Evolutionary conservation across 768 basidiomycete species (phyloP).

Genomic region (Mycena belliarum): DNA sequence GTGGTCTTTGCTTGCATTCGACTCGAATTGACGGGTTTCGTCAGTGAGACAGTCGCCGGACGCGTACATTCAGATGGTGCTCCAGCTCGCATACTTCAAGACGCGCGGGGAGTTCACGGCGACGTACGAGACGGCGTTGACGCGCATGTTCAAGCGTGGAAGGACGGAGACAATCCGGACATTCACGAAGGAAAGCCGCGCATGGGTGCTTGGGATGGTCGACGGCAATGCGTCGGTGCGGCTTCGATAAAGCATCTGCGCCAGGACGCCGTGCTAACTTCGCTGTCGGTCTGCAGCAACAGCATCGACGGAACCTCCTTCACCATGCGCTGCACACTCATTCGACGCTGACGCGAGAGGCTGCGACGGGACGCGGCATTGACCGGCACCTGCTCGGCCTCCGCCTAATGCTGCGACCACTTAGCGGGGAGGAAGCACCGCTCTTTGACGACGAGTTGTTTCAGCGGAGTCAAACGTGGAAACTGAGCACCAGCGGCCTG

Average conservation of each 20-base stretch:
- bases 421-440: slow-evolving; percentile 53
- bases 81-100: slow-evolving; percentile 90
- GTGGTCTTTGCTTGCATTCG: slow-evolving; percentile 24
- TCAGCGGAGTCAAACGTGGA: slow-evolving; percentile 77
- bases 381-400: slow-evolving; percentile 93
- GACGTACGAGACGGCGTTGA: slow-evolving; percentile 91
- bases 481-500: slow-evolving; percentile 85
- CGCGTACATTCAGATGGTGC: slow-evolving; percentile 86
- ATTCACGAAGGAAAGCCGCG: slow-evolving; percentile 68
- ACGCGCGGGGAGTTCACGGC: slow-evolving; percentile 78
- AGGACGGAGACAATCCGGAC: slow-evolving; percentile 89
- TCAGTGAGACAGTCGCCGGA: slow-evolving; percentile 61
- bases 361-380: slow-evolving; percentile 80
- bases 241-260: neutral
- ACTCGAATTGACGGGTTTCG: neutral
- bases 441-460: slow-evolving; percentile 83
- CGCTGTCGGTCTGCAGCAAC: slow-evolving; percentile 29
- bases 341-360: slow-evolving; percentile 68
- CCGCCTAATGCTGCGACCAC: slow-evolving; percentile 57
- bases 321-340: slow-evolving; percentile 72
- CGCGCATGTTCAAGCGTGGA: slow-evolving; percentile 82
- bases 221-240: slow-evolving; percentile 53
- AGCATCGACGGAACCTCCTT: slow-evolving; percentile 50
- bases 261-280: neutral
- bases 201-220: slow-evolving; percentile 76